Evolutionary conservation across 2,329 filamentous ascomycete genomes (phyloP), one percentile per base, ranked within the genome.

Genomic region (Ascochyta viciae-villosae): DNA sequence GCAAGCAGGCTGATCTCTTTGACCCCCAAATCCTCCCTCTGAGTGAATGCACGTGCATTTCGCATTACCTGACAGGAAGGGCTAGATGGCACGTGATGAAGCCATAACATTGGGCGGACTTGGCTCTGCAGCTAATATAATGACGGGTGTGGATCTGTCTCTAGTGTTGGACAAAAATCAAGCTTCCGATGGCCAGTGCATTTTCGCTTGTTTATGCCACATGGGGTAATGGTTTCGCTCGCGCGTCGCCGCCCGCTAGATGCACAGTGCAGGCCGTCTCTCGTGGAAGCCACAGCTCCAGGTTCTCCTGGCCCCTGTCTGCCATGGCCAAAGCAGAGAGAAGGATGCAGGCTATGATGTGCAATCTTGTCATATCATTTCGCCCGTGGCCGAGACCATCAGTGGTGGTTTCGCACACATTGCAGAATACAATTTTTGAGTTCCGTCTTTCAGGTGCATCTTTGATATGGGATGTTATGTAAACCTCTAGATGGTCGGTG

Each of bases 211-310:
- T 57, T 29, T 45, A 57, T 47, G 43, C 63, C 49, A n/a, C 3
- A 54, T 60, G 9, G 9, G 48, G 64, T 39, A 61, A 56, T 51
- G 44, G 40, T 55, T 38, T 54, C 27, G 48, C 44, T 45, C 45
- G 54, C 58, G 47, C 39, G 56, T 66, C 57, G 65, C 60, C 56
- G 60, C 60, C 54, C 54, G 42, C 56, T 16, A 47, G 40, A 41
- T 55, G 62, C 43, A 47, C 58, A 47, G 52, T 61, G 63, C 59
- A 51, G 47, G 49, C 49, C 54, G 54, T 56, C 42, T 45, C 64
- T 66, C 57, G 63, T 66, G 64, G 64, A 58, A 63, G 63, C 61
- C 60, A 63, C 54, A 59, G 42, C 44, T 33, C 38, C 19, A 34
- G 13, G 10, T 15, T 15, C 29, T 15, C 6, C 1, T 37, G 19